Evolutionary conservation across 148 eudicot species (phyloP), one percentile per base, ranked within the genome.

Genomic region (Persicaria maculosa): DNA sequence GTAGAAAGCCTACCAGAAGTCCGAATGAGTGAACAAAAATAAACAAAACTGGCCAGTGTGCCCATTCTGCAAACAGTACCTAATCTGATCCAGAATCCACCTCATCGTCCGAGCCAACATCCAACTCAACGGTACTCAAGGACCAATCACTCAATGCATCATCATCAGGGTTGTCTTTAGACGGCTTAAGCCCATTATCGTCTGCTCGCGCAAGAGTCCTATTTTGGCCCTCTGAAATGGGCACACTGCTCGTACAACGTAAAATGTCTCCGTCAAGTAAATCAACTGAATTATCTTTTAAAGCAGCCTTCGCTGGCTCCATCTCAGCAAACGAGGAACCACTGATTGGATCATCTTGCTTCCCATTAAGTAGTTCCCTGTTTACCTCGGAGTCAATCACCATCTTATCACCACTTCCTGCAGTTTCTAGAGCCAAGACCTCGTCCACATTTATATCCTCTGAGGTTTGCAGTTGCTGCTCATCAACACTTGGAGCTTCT

Each of bases 381-480:
- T 62, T 6, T 53, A 31, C 72, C 3, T 45, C 77, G 7, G 77
- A 74, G 50, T 83, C 90, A 45, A 75, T 58, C 85, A 87, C 79
- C 53, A 72, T 78, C 31, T 77, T 80, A 58, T 76, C 87, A 31
- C 62, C 65, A 47, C 58, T 71, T 67, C 45, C 82, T 55, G 57
- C 73, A 22, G 43, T 72, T 46, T 48, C 70, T 48, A 31, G 17
- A 44, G 43, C 57, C 67, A 48, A 68, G 58, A 50, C n/a, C 80
- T 50, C 47, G 59, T 22, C 25, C 48, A 44, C 81, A 74, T 76
- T 55, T 79, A 82, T 44, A 47, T 48, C 6, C 73, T 61, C 43
- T 40, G 72, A 61, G 65, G 71, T 40, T 16, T 68, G 73, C 68
- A 22, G 55, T 68, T 74, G 36, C 81, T 48, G 12, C 50, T 69